These are phyloP conservation scores for Brettanomyces nanus DNA, from an alignment of 805 yeast genomes.

Conservation along the genomic window DNA sequence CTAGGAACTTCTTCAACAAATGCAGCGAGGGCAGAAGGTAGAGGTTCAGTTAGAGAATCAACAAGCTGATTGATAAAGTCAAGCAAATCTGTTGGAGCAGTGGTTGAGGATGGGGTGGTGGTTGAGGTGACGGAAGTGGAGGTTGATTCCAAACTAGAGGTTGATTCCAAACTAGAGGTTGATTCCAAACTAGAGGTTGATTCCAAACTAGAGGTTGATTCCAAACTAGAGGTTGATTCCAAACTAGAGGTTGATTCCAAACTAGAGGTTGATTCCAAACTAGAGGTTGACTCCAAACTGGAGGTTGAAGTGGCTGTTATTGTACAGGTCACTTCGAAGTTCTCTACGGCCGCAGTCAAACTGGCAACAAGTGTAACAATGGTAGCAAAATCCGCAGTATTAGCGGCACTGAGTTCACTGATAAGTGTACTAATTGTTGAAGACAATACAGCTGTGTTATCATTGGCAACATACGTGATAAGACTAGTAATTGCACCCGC, in stretches of 20 bases:
- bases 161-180: neutral
- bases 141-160: no score
- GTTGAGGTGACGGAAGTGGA: neutral
- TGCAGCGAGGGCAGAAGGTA: neutral
- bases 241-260: neutral
- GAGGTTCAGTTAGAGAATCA: neutral
- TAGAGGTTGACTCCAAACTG: neutral
- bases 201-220: no score
- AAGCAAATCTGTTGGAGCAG: neutral
- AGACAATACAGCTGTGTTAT: neutral
- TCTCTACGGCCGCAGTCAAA: neutral
- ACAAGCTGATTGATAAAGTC: neutral
- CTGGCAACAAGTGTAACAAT: neutral
- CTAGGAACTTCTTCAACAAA: neutral
- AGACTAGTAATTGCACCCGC: neutral
- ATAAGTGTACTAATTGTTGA: neutral
- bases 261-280: neutral
- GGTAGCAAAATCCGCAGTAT: neutral
- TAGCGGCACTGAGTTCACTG: neutral
- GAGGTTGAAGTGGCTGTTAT: neutral
- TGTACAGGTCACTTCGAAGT: neutral
- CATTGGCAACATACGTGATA: neutral
- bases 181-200: neutral
- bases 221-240: neutral
- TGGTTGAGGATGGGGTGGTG: neutral